phyloP scores from a whole-genome alignment of 2,329 filamentous ascomycete species.

The Xylaria multiplex region DNA sequence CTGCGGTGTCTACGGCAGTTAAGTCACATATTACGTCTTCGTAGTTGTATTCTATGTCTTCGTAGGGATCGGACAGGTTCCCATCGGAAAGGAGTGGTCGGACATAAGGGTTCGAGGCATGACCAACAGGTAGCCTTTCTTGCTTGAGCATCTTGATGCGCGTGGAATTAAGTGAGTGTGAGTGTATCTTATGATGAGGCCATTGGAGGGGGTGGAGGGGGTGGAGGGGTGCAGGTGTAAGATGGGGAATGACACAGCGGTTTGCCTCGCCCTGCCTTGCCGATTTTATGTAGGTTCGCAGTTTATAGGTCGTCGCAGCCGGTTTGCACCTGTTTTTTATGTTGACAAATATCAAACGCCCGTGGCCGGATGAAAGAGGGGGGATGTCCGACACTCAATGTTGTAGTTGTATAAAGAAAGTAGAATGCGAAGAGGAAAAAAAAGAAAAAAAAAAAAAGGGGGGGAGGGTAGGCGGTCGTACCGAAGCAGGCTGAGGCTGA shows the following conservation, averaged over 20 bases:
- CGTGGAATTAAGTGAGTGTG: not conserved
- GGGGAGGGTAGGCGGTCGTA: too few species aligned
- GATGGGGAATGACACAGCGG: not conserved
- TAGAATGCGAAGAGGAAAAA: too few species aligned
- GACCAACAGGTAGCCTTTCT: not conserved
- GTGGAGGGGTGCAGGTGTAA: not conserved
- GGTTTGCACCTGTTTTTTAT: not conserved
- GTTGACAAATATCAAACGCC: too few species aligned
- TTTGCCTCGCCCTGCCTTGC: not conserved
- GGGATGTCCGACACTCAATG: too few species aligned
- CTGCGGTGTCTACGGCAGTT: too few species aligned
- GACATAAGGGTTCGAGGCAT: not conserved
- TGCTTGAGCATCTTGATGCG: slow-evolving; percentile 13
- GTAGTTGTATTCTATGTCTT: not conserved
- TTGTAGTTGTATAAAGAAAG: too few species aligned
- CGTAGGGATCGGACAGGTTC: not conserved
- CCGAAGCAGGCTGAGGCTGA: too few species aligned
- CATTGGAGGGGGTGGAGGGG: too few species aligned
- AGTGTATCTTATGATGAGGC: too few species aligned
- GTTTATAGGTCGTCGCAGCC: not conserved
- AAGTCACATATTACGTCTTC: not conserved
- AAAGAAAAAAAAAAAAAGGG: too few species aligned
- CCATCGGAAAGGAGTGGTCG: not conserved
- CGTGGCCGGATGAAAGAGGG: too few species aligned
- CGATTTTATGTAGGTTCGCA: not conserved